Percentiles rank a stretch among this genome's conserved stretches.
Evolutionary conservation across 768 basidiomycete genomes (phyloP).

Genomic region (Boletus coccyginus): DNA sequence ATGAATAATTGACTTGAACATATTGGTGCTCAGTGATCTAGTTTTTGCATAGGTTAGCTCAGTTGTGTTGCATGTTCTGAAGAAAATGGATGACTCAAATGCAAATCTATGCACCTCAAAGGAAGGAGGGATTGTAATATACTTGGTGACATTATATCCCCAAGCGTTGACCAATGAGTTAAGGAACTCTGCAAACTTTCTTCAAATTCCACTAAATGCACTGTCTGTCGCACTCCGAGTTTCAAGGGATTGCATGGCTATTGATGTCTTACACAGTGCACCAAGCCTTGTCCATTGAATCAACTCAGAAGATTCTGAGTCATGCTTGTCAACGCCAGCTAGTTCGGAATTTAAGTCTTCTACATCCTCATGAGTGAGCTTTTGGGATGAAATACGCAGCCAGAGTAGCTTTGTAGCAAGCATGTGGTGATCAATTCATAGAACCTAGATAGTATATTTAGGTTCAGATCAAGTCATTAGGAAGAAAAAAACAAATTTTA

Average conservation of each 20-base stretch:
- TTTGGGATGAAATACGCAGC: not conserved
- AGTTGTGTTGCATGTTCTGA: too few relatives aligned
- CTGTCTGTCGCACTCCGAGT: not conserved
- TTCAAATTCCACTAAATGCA: not conserved
- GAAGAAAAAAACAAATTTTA: too few relatives aligned
- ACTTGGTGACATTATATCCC: not conserved
- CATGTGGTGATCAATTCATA: slow-evolving; percentile 10
- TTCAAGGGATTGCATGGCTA: not conserved
- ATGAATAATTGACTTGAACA: slow-evolving; percentile 29
- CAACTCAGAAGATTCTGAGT: too few relatives aligned
- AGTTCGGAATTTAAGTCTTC: too few relatives aligned
- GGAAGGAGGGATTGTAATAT: not conserved
- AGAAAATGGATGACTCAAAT: not conserved
- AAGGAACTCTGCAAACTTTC: not conserved
- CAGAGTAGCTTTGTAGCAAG: slow-evolving; percentile 6
- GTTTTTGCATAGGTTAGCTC: too few relatives aligned
- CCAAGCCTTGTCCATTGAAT: too few relatives aligned
- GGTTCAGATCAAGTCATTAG: too few relatives aligned
- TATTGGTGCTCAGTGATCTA: slow-evolving; percentile 25
- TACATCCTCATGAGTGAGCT: too few relatives aligned
- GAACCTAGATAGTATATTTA: too few relatives aligned
- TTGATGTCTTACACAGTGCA: not conserved
- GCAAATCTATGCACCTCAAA: too few relatives aligned
- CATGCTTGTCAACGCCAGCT: too few relatives aligned
- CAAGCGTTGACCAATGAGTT: not conserved